Evolutionary conservation across 2,329 filamentous ascomycete species (phyloP), one percentile per base, ranked within the genome.

Genomic region (Alternaria gansuensis): DNA sequence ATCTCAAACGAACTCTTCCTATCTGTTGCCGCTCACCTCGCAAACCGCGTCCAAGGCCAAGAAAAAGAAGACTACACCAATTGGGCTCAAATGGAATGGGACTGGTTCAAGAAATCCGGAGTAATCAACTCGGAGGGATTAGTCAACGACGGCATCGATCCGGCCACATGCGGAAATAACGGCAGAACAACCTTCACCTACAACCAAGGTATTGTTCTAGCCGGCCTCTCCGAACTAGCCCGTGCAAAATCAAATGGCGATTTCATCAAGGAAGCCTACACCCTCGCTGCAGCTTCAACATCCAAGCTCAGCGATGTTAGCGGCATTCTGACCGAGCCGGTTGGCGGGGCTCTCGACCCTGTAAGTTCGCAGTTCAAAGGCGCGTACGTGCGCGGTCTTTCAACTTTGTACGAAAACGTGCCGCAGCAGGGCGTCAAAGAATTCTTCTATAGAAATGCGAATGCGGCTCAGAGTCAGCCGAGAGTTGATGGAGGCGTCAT

Each of bases 1-100:
- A 84, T 85, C 60, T 79, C 83, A 45, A 88, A 88, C 73, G 85
- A 87, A 73, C 79, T 87, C 31, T 85, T 85, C 69, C 77, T 87
- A 43, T 77, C 80, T 34, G 79, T 85, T 1, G 83, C 84, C 14
- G 82, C 84, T 45, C 77, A 83, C 50, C 76, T 88, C 45, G 84
- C 83, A 58, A 81, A 84, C 72, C 78, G 85, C 24, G 68, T 84
- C 50, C 68, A 77, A 1, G 69, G 52, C 5, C 67, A 73, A 13
- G 67, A 72, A 36, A 77, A 79, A 54, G 65, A 67, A 8, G 69
- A 74, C 4, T 85, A 84, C 64, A 77, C 83, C 11, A 64, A 76
- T n/a, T 82, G 81, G 51, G 85, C 87, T 3, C 71, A 81, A 41
- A 71, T 76, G 23, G 79, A 83, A 49, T 87, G 84, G 84, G 64